These are phyloP conservation scores for Oenanthe javanica DNA, from an alignment of 140 eudicot species.

Conservation along the genomic window DNA sequence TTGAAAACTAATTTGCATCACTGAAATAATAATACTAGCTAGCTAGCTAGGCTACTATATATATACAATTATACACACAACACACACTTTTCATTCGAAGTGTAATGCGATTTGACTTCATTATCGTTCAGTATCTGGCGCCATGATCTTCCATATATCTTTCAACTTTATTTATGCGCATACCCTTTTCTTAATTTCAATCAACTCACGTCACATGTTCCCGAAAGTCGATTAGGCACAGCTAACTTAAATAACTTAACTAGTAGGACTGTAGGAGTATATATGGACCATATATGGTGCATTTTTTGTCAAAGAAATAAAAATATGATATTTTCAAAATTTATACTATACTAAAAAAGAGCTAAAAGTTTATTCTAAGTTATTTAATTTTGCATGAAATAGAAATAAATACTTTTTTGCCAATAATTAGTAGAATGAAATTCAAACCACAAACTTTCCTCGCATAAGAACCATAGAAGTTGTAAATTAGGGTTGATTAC, in stretches of 20 bases:
- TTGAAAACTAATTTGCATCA: slow-evolving; percentile 30
- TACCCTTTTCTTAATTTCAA: neutral
- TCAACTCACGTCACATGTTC: neutral
- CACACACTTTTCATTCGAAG: neutral
- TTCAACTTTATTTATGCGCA: neutral
- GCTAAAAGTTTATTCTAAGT: no score
- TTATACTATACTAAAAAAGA: no score
- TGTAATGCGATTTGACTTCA: neutral
- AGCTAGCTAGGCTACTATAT: neutral
- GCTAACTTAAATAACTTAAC: no score
- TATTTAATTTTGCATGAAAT: no score
- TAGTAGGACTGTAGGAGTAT: no score
- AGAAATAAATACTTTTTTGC: no score
- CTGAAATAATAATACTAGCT: neutral
- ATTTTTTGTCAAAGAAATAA: no score
- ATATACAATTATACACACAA: neutral
- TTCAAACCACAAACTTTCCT: neutral
- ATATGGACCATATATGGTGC: no score
- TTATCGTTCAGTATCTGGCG: slow-evolving; percentile 5
- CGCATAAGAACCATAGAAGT: neutral
- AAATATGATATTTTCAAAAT: no score
- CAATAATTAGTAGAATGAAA: no score
- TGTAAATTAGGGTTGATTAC: no score
- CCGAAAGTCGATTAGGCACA: neutral
- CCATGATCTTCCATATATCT: neutral